Conservation (phyloP, 352 stramenopile genomes). For the Globisporangium camurandrum region DNA sequence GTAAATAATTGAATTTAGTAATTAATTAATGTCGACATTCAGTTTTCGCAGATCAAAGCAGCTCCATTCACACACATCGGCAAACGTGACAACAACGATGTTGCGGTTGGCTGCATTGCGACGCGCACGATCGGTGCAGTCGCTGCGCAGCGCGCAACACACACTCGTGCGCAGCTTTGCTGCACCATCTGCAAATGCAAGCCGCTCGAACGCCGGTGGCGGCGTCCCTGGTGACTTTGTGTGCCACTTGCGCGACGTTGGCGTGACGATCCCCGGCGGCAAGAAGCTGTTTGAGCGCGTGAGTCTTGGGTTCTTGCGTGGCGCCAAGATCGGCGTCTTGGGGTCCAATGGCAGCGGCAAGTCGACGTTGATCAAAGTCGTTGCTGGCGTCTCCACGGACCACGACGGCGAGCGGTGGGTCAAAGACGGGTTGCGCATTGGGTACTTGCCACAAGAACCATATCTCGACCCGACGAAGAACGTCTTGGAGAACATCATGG, state of each 20-base stretch:
- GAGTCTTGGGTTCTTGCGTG: slow-evolving; percentile 73
- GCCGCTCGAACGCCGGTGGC: slow-evolving; percentile 55
- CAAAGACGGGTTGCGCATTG: slow-evolving; percentile 78
- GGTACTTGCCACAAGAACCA: slow-evolving; percentile 85
- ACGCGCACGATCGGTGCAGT: neutral
- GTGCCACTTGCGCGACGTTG: slow-evolving; percentile 66
- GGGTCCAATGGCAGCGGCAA: slow-evolving; percentile 94
- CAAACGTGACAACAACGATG: neutral
- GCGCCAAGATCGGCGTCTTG: slow-evolving; percentile 94
- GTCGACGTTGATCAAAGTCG: slow-evolving; percentile 95
- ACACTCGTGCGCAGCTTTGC: slow-evolving; percentile 22
- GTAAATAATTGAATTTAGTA: too few species aligned
- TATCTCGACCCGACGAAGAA: slow-evolving; percentile 78
- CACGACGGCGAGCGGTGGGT: slow-evolving; percentile 87
- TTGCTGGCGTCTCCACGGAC: slow-evolving; percentile 86
- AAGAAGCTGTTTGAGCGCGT: slow-evolving; percentile 83
- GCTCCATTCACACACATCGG: neutral
- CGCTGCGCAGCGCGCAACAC: slow-evolving; percentile 1
- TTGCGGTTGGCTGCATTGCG: slow-evolving; percentile 1
- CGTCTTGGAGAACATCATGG: slow-evolving; percentile 89
- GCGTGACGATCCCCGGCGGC: slow-evolving; percentile 67
- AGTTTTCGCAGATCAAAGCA: too few species aligned
- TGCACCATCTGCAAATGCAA: slow-evolving; percentile 13
- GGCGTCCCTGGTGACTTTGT: slow-evolving; percentile 80
- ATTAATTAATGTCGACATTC: neutral